Base-by-base conservation (phyloP, 345 rosid species). In the Cardiospermum halicacabum region DNA sequence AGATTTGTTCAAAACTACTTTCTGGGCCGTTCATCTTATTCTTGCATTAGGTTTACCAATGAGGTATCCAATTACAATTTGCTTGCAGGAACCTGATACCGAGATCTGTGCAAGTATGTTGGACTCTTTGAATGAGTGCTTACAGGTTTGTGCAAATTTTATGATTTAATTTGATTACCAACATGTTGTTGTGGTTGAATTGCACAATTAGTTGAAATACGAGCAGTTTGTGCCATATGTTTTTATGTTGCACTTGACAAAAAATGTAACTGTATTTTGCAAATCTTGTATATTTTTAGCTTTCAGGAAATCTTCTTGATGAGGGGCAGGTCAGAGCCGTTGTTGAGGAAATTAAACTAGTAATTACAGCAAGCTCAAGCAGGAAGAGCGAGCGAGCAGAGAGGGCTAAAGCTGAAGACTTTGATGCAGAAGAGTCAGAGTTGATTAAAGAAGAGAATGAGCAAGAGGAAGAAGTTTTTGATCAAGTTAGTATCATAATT, bases 401-500 rank as follows among this genome's bases (percentile, higher is more conserved):
- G 70, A 88, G 99, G 72, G 79, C 93, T 69, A 83, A 72, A 80
- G 99, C 96, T 47, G 99, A 95, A 82, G 99, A 95, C 64, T 95
- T 95, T 72, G 99, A 95, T 72, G 96, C 92, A 22, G 99, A 95
- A 85, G 99, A 95, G 75, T 84, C 88, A 28, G 99, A 95, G 78
- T 82, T 95, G 85, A 86, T 95, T 58, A 89, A 80, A 81, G 99
- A 95, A 82, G 99, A 91, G 78, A 95, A 95, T 82, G 99, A 91
- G 70, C 96, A 89, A 68, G 99, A 95, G 82, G 99, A 95, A 75
- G 99, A 95, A 76, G 96, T 95, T 72, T 91, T 95, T 78, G 99
- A 95, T 72, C 99, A 95, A 80, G 99, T 95, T 56, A 75, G 92
- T 79, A 50, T 70, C n/a, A n/a, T n/a, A n/a, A 25, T 64, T 4